These are phyloP conservation scores for Bidens hawaiensis DNA, from an alignment of 140 eudicot genomes.

Conservation along the genomic window DNA sequence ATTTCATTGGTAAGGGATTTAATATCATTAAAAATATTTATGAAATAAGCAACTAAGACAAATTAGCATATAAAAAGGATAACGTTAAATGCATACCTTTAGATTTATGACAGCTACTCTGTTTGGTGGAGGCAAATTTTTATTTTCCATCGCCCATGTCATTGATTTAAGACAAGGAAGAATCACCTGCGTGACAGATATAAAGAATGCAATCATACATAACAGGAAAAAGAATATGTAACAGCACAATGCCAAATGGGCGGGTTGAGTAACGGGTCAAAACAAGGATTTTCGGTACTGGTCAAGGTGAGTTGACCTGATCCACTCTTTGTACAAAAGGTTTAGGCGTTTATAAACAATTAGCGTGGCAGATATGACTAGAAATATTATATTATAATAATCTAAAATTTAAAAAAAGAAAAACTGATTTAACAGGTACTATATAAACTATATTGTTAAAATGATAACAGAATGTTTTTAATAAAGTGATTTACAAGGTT, in stretches of 20 bases:
- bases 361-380: background rate
- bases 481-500: background rate
- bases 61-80: background rate
- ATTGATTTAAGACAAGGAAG: slow-evolving; percentile 96
- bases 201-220: slow-evolving; percentile 1
- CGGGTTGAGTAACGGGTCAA: background rate
- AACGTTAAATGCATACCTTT: slow-evolving; percentile 44
- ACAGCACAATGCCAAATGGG: background rate
- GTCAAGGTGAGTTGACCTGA: background rate
- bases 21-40: background rate
- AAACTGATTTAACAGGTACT: background rate
- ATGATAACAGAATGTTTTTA: background rate
- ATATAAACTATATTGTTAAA: background rate
- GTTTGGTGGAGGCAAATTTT: slow-evolving; percentile 60
- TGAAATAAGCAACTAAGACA: background rate
- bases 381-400: background rate
- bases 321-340: background rate
- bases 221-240: background rate
- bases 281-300: background rate
- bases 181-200: slow-evolving; percentile 33
- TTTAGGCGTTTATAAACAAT: background rate
- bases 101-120: slow-evolving; percentile 81
- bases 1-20: background rate
- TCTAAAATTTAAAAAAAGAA: too few species aligned
- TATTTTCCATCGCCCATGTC: slow-evolving; percentile 97